A percentile compares a stretch with the other conserved stretches of the same genome.
Conservation (phyloP, 305 asterid species). For the Withania somnifera region DNA sequence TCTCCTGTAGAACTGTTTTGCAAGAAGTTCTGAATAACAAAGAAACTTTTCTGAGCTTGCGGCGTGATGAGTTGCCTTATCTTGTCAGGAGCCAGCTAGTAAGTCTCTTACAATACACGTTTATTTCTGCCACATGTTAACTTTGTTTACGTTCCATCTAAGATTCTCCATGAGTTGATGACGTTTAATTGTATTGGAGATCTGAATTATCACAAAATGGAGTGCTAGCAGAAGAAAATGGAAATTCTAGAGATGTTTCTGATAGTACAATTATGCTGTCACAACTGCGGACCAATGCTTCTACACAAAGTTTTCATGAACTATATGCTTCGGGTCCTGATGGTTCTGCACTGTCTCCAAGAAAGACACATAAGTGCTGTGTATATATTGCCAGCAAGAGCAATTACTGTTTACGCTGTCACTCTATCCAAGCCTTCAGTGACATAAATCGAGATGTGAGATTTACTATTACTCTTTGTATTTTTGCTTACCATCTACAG, state of each 20-base stretch:
- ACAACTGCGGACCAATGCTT: conserved; percentile 87
- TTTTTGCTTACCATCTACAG: background rate
- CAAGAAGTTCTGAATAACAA: conserved; percentile 75
- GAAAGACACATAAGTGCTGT: conserved; percentile 82
- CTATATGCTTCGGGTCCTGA: conserved; percentile 52
- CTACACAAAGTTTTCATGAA: conserved; percentile 83
- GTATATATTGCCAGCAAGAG: conserved; percentile 84
- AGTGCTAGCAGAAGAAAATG: conserved; percentile 64
- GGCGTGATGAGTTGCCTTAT: conserved; percentile 90
- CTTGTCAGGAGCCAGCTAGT: conserved; percentile 92
- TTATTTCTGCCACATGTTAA: background rate
- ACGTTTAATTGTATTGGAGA: conserved; percentile 38
- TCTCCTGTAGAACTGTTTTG: conserved; percentile 52
- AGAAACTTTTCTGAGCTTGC: conserved; percentile 64
- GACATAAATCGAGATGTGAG: conserved; percentile 94
- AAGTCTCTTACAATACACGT: conserved; percentile 17
- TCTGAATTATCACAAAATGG: conserved; percentile 65
- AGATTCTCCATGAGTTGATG: conserved; percentile 7
- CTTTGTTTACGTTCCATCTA: conserved; percentile 3
- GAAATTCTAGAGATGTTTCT: conserved; percentile 46
- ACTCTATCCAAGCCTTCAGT: conserved; percentile 80
- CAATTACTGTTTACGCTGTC: conserved; percentile 78
- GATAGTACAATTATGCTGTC: conserved; percentile 56
- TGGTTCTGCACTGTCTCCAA: conserved; percentile 37
- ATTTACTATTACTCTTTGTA: conserved; percentile 9